A percentile compares a stretch with the other conserved stretches of the same genome.
Conservation (phyloP, 2,329 filamentous ascomycete genomes). For the Chrysosphaeria jannelii region DNA sequence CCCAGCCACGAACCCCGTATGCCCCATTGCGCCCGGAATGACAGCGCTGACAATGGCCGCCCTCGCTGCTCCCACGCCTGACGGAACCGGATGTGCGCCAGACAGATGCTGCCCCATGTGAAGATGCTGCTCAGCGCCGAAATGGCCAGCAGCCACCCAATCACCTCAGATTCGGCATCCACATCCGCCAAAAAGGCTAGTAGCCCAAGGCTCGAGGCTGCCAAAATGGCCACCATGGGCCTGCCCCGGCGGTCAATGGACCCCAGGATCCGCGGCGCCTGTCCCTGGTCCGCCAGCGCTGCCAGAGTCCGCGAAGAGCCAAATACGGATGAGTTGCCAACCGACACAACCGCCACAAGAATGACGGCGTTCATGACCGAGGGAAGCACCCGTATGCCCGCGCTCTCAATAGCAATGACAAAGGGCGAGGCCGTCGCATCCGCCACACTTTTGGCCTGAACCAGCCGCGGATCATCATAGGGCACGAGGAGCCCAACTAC, state of each 20-base stretch:
- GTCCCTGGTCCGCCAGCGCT: slow-evolving; percentile 63
- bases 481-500: slow-evolving; percentile 62
- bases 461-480: slow-evolving; percentile 32
- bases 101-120: slow-evolving; percentile 60
- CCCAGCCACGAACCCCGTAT: slow-evolving; percentile 56
- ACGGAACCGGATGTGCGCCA: slow-evolving; percentile 83
- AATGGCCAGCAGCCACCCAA: slow-evolving; percentile 53
- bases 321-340: slow-evolving; percentile 78
- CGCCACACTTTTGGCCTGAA: slow-evolving; percentile 22
- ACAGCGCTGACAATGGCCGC: slow-evolving; percentile 42
- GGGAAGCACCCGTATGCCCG: slow-evolving; percentile 51
- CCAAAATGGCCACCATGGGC: slow-evolving; percentile 39
- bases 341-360: slow-evolving; percentile 64
- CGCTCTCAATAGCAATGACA: slow-evolving; percentile 70
- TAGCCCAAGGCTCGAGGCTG: slow-evolving; percentile 38
- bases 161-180: slow-evolving; percentile 25
- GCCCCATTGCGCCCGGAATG: slow-evolving; percentile 56
- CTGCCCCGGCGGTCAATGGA: slow-evolving; percentile 66
- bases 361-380: slow-evolving; percentile 91
- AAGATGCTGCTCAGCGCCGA: slow-evolving; percentile 46
- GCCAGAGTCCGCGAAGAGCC: slow-evolving; percentile 74
- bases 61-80: slow-evolving; percentile 41
- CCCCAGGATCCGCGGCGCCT: slow-evolving; percentile 45
- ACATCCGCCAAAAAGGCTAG: slow-evolving; percentile 49
- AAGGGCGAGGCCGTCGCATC: slow-evolving; percentile 63